A percentile compares a stretch with the other conserved stretches of the same genome.
phyloP scores from a whole-genome alignment of 192 early-diverging fungal species.

The Pilobolus umbonatus region DNA sequence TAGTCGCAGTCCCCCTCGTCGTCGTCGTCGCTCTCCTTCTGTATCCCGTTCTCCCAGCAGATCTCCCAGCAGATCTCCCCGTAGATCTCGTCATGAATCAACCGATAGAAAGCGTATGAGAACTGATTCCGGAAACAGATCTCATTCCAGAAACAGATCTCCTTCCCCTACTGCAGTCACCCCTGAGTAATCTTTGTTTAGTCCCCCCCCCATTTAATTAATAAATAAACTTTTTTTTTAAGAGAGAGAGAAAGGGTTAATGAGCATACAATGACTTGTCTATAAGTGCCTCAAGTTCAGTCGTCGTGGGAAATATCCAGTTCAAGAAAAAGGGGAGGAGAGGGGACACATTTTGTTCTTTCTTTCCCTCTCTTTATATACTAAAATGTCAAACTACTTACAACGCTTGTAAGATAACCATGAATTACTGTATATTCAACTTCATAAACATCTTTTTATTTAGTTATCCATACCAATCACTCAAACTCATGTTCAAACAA shows the following conservation, averaged over 20 bases:
- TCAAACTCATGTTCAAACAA: constrained; percentile 1
- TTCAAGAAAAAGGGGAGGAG: neutral
- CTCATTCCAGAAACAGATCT: neutral
- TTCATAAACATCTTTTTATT: neutral
- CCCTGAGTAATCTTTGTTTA: no score
- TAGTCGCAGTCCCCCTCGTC: constrained; percentile 11
- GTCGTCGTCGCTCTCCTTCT: constrained; percentile 30
- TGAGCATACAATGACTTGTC: no score
- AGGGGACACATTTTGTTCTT: no score
- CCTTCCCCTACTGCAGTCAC: neutral
- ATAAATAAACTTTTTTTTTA: no score
- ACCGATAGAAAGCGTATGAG: neutral
- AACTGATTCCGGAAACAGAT: neutral
- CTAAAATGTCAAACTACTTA: constrained; percentile 11
- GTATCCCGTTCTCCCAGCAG: constrained; percentile 10
- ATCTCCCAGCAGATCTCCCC: neutral
- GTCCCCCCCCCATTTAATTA: no score
- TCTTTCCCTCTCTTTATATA: no score
- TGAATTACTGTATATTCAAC: neutral
- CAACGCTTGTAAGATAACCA: neutral
- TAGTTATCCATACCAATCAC: constrained; percentile 10
- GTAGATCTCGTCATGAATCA: neutral
- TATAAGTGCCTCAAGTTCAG: no score
- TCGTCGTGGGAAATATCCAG: neutral
- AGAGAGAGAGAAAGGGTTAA: no score